phyloP scores from a whole-genome alignment of 305 asterid species.

The Plantago coronopus region DNA sequence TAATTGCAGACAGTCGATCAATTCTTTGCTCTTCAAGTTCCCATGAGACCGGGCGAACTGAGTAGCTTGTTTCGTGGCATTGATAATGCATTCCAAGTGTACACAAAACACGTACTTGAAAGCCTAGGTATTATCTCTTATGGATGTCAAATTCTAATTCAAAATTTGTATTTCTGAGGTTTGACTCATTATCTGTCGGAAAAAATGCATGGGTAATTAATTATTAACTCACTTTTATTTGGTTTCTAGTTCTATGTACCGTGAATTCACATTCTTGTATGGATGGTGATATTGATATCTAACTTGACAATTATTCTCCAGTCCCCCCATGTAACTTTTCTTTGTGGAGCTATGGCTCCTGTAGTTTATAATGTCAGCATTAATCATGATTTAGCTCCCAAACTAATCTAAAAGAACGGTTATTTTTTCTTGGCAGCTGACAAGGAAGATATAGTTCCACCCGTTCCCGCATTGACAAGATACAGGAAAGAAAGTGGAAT shows the following conservation, averaged over 20 bases:
- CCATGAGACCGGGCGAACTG: constrained; percentile 89
- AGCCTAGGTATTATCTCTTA: constrained; percentile 57
- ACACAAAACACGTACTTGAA: constrained; percentile 66
- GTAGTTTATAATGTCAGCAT: constrained; percentile 16
- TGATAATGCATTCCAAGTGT: constrained; percentile 96
- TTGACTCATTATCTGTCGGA: constrained; percentile 9
- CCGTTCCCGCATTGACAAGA: constrained; percentile 84
- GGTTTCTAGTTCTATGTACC: neutral
- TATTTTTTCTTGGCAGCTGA: constrained; percentile 56
- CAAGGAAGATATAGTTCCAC: constrained; percentile 89
- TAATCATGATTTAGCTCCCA: constrained; percentile 5
- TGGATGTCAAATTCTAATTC: constrained; percentile 18
- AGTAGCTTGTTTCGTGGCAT: constrained; percentile 87
- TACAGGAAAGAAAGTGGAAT: constrained; percentile 82
- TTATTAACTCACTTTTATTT: neutral
- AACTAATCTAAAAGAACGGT: constrained; percentile 20
- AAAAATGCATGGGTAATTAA: constrained; percentile 8
- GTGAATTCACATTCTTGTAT: neutral
- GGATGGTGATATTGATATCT: too few relatives aligned
- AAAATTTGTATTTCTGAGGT: constrained; percentile 15
- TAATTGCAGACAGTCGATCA: constrained; percentile 93
- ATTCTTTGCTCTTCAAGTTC: constrained; percentile 86
- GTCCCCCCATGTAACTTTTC: neutral
- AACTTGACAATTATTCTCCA: too few relatives aligned
- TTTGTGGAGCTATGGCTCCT: constrained; percentile 15